Conservation (phyloP, 1,284 basidiomycete species). For the Sphagnurus paluster region DNA sequence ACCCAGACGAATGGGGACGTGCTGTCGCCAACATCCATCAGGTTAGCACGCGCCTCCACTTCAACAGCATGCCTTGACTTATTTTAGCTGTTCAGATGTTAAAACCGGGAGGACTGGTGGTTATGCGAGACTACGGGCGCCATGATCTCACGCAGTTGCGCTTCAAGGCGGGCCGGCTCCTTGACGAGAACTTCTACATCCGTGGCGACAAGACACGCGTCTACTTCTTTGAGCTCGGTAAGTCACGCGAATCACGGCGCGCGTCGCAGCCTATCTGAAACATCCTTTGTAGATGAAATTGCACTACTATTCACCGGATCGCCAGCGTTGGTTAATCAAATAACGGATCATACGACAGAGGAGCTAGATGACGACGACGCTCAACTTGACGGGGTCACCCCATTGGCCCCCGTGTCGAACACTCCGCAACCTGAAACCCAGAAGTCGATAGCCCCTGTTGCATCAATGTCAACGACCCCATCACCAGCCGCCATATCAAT, state of each 20-base stretch:
- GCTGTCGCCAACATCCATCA: slow-evolving; percentile 85
- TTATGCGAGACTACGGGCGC: slow-evolving; percentile 94
- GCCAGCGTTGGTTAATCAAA: slow-evolving; percentile 38
- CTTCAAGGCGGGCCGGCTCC: slow-evolving; percentile 85
- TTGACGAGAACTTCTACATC: slow-evolving; percentile 93
- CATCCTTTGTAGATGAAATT: slow-evolving; percentile 69
- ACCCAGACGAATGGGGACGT: slow-evolving; percentile 89
- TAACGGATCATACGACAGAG: slow-evolving; percentile 29
- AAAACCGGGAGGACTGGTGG: slow-evolving; percentile 83
- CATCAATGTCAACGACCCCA: slow-evolving; percentile 3
- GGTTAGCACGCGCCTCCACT: slow-evolving; percentile 39
- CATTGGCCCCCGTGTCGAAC: slow-evolving; percentile 1
- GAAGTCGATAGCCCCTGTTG: too few relatives aligned
- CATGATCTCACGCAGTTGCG: slow-evolving; percentile 93
- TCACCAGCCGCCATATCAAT: slow-evolving; percentile 7
- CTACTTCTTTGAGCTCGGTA: slow-evolving; percentile 90
- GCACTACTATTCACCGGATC: slow-evolving; percentile 75
- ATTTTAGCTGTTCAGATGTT: slow-evolving; percentile 60
- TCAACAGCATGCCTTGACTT: background rate
- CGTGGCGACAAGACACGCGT: slow-evolving; percentile 96
- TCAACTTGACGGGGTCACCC: slow-evolving; percentile 9
- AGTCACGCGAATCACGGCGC: background rate
- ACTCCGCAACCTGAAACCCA: slow-evolving; percentile 6
- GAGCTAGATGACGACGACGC: slow-evolving; percentile 36
- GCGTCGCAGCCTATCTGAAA: background rate